A percentile compares a stretch with the other conserved stretches of the same genome.
Conservation (phyloP, 192 early-diverging fungal genomes). For the Mortierella antarctica region DNA sequence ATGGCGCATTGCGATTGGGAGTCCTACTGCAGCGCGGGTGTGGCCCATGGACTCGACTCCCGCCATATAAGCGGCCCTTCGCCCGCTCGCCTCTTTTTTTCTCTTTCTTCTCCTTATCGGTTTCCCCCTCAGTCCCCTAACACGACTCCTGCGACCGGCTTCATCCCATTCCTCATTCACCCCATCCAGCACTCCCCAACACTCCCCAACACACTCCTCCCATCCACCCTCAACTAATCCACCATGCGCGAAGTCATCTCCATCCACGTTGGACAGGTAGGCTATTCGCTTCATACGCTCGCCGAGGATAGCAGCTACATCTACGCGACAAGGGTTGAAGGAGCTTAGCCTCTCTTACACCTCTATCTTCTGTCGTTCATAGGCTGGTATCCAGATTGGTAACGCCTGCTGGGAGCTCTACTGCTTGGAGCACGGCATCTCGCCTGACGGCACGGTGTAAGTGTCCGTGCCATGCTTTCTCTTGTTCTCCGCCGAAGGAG, state of each 20-base stretch:
- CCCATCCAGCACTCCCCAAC: background rate
- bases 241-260: conserved; percentile 84
- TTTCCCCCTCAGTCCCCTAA: conserved; percentile 32
- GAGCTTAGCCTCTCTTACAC: background rate
- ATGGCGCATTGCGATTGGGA: too few relatives aligned
- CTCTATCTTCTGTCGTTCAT: background rate
- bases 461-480: background rate
- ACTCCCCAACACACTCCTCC: background rate
- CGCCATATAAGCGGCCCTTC: background rate
- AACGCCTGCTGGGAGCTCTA: conserved; percentile 99
- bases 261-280: conserved; percentile 78
- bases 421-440: conserved; percentile 96
- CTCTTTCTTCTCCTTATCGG: conserved; percentile 31
- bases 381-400: conserved; percentile 99
- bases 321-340: background rate
- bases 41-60: too few relatives aligned
- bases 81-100: conserved; percentile 26
- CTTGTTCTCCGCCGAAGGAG: background rate
- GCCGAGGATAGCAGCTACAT: background rate
- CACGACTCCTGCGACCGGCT: conserved; percentile 25
- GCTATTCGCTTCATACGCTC: background rate
- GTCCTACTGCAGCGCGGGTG: too few relatives aligned
- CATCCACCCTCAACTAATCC: background rate
- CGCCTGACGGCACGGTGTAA: conserved; percentile 90
- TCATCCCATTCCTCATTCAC: background rate